Evolutionary conservation across 306 rosid species (phyloP).

Genomic region (Cicer arietinum): DNA sequence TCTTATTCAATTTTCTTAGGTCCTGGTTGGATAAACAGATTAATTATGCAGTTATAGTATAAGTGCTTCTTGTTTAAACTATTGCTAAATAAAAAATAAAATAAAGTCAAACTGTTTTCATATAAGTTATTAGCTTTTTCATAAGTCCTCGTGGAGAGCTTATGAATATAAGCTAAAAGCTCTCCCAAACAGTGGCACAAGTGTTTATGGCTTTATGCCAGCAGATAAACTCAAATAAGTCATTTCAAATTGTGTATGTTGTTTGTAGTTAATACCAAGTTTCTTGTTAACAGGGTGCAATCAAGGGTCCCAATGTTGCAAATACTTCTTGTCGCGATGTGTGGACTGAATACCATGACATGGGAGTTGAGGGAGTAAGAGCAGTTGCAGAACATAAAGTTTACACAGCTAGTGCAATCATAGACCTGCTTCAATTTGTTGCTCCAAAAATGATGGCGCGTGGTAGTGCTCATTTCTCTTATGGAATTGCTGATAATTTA

Average conservation of each 20-base stretch:
- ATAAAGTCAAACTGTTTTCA: background rate
- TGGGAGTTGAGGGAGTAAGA: slow-evolving; percentile 81
- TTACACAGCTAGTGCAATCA: slow-evolving; percentile 62
- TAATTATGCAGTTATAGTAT: no score
- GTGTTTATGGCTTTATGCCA: no score
- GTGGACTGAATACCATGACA: slow-evolving; percentile 90
- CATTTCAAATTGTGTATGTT: no score
- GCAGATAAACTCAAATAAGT: no score
- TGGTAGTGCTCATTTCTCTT: slow-evolving; percentile 80
- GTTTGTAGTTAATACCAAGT: slow-evolving; percentile 13
- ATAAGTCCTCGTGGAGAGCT: background rate
- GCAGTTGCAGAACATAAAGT: slow-evolving; percentile 78
- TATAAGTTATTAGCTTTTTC: background rate
- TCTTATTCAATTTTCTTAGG: no score
- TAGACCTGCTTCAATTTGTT: slow-evolving; percentile 74
- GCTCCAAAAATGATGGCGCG: slow-evolving; percentile 91
- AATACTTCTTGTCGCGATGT: slow-evolving; percentile 72
- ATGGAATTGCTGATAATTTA: slow-evolving; percentile 78
- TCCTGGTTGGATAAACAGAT: no score
- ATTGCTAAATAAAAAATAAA: no score
- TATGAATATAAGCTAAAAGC: background rate
- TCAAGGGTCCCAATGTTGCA: slow-evolving; percentile 68
- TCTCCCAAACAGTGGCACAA: background rate
- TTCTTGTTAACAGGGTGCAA: slow-evolving; percentile 60
- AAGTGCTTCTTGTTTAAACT: no score